phyloP scores from a whole-genome alignment of 164 flowering plant species.

The Piper betle region DNA sequence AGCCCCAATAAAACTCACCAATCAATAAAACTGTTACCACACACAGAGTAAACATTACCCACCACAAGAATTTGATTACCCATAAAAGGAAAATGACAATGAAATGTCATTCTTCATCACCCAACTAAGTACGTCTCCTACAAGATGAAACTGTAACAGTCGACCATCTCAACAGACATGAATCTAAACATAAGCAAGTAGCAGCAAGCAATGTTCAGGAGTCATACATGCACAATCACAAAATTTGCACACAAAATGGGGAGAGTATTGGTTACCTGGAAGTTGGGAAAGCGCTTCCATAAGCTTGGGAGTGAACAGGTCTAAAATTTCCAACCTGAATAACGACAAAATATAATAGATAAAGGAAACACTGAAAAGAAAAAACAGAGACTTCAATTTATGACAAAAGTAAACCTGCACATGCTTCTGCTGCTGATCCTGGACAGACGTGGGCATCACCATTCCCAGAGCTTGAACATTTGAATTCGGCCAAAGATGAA shows the following conservation, averaged over 20 bases:
- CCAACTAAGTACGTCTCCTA: background rate
- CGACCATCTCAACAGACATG: background rate
- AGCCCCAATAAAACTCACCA: no score
- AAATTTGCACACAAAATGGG: background rate
- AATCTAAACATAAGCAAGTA: background rate
- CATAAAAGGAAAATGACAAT: background rate
- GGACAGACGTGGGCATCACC: slow-evolving; percentile 32
- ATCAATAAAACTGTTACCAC: no score
- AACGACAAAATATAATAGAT: background rate
- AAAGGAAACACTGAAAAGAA: background rate
- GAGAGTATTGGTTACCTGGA: slow-evolving; percentile 32
- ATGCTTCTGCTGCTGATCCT: slow-evolving; percentile 29
- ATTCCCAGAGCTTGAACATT: slow-evolving; percentile 55
- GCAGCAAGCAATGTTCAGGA: background rate
- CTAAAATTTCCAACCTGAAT: slow-evolving; percentile 29
- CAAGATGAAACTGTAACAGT: no score
- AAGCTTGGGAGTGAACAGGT: slow-evolving; percentile 24
- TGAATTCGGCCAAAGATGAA: slow-evolving; percentile 51
- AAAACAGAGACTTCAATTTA: background rate
- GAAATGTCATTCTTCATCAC: background rate
- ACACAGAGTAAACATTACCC: no score
- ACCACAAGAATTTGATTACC: no score
- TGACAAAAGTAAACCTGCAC: slow-evolving; percentile 32
- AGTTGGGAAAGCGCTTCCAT: slow-evolving; percentile 27
- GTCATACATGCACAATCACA: background rate